Conservation (phyloP, 2,329 filamentous ascomycete genomes). For the Fusarium dimerum region DNA sequence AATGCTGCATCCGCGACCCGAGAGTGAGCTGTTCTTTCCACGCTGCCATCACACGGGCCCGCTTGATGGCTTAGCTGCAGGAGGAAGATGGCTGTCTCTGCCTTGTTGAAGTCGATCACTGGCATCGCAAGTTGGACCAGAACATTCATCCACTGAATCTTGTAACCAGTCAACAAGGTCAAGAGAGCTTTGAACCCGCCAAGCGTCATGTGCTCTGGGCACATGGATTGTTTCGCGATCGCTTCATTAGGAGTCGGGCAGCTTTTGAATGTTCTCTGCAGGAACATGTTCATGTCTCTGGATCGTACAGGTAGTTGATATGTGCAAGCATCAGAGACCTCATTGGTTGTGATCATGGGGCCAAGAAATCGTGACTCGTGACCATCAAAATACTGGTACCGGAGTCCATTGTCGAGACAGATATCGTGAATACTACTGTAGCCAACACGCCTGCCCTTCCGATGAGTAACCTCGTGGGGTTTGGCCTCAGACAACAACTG, state of each 20-base stretch:
- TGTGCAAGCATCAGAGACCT: conserved; percentile 11
- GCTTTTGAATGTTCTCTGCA: conserved; percentile 6
- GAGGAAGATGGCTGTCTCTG: conserved; percentile 16
- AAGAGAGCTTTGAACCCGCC: conserved; percentile 52
- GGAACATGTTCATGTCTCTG: conserved; percentile 12
- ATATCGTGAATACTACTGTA: conserved; percentile 12
- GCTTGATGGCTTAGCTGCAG: conserved; percentile 25
- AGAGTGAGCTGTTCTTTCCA: conserved; percentile 2
- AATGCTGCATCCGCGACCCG: conserved; percentile 6
- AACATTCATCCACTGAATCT: conserved; percentile 23
- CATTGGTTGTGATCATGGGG: background rate
- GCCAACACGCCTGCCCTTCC: conserved; percentile 1
- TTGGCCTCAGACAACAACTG: conserved; percentile 22
- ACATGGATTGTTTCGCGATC: conserved; percentile 49
- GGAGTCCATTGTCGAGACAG: conserved; percentile 25
- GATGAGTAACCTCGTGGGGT: conserved; percentile 16
- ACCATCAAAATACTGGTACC: conserved; percentile 19
- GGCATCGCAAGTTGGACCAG: conserved; percentile 24
- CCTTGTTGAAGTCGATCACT: conserved; percentile 24
- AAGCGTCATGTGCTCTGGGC: conserved; percentile 49
- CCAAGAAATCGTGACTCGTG: background rate
- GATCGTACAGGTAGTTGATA: conserved; percentile 13
- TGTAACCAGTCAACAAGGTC: conserved; percentile 14
- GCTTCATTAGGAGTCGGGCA: conserved; percentile 47
- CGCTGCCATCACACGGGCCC: conserved; percentile 6